Evolutionary conservation across 2,329 filamentous ascomycete genomes (phyloP), one percentile per base, ranked within the genome.

Genomic region (Macroventuria anomochaeta): DNA sequence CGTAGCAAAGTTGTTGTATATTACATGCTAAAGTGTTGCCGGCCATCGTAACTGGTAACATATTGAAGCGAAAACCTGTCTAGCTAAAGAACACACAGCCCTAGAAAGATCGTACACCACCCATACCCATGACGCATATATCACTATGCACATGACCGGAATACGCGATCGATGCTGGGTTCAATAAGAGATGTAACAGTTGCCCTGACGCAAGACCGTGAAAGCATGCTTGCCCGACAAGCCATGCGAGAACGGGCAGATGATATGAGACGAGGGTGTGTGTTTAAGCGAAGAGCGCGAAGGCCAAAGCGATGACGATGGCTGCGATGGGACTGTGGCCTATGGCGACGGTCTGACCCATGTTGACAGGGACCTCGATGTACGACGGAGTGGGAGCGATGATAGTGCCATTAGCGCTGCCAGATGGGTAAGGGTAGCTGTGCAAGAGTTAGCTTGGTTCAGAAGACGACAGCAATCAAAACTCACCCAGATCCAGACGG

Each of bases 401-500:
- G 41, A 70, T 31, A 18, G 65, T 68, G 38, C 55, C 56, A 34
- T 71, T 71, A 46, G 48, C 41, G 42, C 61, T 65, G 28, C 48
- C 46, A 15, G 60, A 61, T 8, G 62, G 55, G 31, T 58, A 44
- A 17, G 54, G 53, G 26, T 57, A 63, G 37, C 65, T 69, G 39
- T 36, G 23, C 21, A 20, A 37, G 26, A 25, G 17, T 54, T 40
- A 54, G 51, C 25, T 25, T 17, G 25, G 17, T 8, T 49, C 40
- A 31, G 21, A 29, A 33, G n/a, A 34, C 6, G n/a, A 13, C 8
- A 20, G 17, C 1, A 7, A 36, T 38, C 11, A 36, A 34, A 12
- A 61, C 59, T 61, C 57, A 68, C 68, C 66, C 66, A 56, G 66
- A 63, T 7, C 65, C 65, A 21, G 65, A 69, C 3, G 68, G 63